These are phyloP conservation scores for Xerocomus nothofagi DNA, from an alignment of 1,284 basidiomycete genomes.

Conservation along the genomic window DNA sequence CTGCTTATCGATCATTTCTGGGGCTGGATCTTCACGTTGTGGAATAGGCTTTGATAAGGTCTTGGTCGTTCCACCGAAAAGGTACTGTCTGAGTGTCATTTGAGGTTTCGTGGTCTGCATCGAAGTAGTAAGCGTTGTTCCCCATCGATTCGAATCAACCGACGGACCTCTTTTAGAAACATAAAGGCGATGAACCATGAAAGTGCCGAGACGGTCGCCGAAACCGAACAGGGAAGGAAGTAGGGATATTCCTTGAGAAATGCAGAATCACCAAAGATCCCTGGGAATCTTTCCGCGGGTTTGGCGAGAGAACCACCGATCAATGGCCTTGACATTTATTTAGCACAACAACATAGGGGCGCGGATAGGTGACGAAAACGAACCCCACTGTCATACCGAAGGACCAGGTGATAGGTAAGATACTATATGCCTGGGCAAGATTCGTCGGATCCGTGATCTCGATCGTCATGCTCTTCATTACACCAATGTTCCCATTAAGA, in stretches of 20 bases:
- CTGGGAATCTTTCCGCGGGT: conserved; percentile 59
- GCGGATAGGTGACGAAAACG: conserved; percentile 3
- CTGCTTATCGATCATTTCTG: conserved; percentile 19
- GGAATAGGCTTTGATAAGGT: neutral
- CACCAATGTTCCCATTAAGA: conserved; percentile 48
- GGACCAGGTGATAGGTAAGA: conserved; percentile 48
- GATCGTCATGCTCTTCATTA: conserved; percentile 42
- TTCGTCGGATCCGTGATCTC: conserved; percentile 42
- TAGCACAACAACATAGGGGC: neutral
- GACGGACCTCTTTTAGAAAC: conserved; percentile 57
- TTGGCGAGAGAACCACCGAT: conserved; percentile 61
- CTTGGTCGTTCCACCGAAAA: conserved; percentile 17
- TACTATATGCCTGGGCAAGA: conserved; percentile 37
- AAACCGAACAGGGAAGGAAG: conserved; percentile 61
- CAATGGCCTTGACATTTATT: conserved; percentile 45
- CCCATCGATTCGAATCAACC: neutral
- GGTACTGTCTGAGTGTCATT: conserved; percentile 19
- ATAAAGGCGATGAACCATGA: conserved; percentile 47
- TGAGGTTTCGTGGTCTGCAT: conserved; percentile 18
- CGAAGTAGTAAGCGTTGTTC: conserved; percentile 3
- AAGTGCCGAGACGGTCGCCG: conserved; percentile 48
- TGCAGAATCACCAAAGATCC: conserved; percentile 44
- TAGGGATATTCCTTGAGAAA: conserved; percentile 66
- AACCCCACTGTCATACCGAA: conserved; percentile 46
- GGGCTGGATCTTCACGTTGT: neutral